A percentile compares a stretch with the other conserved stretches of the same genome.
phyloP scores from a whole-genome alignment of 129 eudicot species.

The Tagetes erecta region DNA sequence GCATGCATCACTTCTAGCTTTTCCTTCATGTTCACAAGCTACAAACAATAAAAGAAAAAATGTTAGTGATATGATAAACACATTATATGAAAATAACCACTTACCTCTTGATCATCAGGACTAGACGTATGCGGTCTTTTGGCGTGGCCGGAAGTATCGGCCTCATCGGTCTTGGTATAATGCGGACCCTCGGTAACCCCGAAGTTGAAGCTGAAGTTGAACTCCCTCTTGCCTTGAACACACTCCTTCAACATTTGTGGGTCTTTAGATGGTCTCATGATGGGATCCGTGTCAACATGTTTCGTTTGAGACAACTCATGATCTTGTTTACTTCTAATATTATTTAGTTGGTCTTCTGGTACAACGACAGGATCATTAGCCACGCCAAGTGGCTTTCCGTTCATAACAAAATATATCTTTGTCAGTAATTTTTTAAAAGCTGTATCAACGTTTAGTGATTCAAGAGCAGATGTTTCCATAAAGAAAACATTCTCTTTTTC shows the following conservation, averaged over 20 bases:
- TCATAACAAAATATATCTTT: not conserved
- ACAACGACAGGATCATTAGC: not conserved
- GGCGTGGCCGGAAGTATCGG: too few species aligned
- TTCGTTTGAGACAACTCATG: not conserved
- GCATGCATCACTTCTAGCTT: not conserved
- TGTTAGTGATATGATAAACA: too few species aligned
- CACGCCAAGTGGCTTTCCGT: constrained; percentile 7
- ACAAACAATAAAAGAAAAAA: not conserved
- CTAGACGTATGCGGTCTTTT: too few species aligned
- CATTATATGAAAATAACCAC: too few species aligned
- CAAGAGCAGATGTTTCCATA: constrained; percentile 9
- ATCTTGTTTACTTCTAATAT: constrained; percentile 7
- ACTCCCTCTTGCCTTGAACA: too few species aligned
- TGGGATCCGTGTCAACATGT: too few species aligned
- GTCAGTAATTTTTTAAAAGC: constrained; percentile 1
- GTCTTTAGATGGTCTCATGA: too few species aligned
- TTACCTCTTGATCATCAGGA: too few species aligned
- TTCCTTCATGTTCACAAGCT: not conserved
- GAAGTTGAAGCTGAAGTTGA: too few species aligned
- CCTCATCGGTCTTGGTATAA: too few species aligned
- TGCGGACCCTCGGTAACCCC: too few species aligned
- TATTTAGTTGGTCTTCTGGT: not conserved
- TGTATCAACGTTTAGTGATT: not conserved
- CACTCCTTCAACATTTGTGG: too few species aligned
- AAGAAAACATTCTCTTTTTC: not conserved